A percentile compares a stretch with the other conserved stretches of the same genome.
Evolutionary conservation across 495 filamentous ascomycete species (phyloP).

Genomic region (Parathielavia hyrcaniae): DNA sequence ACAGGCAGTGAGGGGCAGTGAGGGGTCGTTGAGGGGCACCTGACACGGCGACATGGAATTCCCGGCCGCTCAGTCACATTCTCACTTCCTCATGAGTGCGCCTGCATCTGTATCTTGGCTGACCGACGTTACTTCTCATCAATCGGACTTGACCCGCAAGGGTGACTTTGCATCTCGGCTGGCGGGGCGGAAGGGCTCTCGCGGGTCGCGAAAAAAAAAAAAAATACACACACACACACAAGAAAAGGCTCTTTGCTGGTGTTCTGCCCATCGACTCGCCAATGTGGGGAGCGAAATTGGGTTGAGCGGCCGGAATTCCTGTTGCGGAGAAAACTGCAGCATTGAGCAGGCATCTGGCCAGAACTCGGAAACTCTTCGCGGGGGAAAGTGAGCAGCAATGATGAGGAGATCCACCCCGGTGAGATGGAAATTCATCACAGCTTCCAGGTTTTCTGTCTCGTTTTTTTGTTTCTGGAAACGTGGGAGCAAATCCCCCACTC

Average conservation of each 20-base stretch:
- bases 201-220: no score
- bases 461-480: background rate
- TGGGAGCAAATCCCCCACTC: background rate
- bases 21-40: slow-evolving; percentile 30
- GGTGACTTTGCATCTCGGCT: slow-evolving; percentile 4
- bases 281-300: background rate
- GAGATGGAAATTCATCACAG: background rate
- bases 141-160: slow-evolving; percentile 8
- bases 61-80: slow-evolving; percentile 20
- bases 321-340: background rate
- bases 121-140: slow-evolving; percentile 17
- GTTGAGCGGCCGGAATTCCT: background rate
- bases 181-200: background rate
- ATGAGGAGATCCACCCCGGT: background rate
- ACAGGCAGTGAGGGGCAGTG: slow-evolving; percentile 23
- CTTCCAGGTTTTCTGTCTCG: background rate
- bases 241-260: background rate
- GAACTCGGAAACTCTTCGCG: background rate
- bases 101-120: slow-evolving; percentile 7
- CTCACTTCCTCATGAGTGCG: slow-evolving; percentile 19
- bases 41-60: slow-evolving; percentile 23
- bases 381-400: background rate
- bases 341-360: background rate
- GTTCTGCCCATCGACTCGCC: background rate
- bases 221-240: no score